Percentiles rank a stretch among this genome's conserved stretches.
These are phyloP conservation scores for Aspergillus awamori DNA, from an alignment of 2,329 filamentous ascomycete species.

Conservation along the genomic window DNA sequence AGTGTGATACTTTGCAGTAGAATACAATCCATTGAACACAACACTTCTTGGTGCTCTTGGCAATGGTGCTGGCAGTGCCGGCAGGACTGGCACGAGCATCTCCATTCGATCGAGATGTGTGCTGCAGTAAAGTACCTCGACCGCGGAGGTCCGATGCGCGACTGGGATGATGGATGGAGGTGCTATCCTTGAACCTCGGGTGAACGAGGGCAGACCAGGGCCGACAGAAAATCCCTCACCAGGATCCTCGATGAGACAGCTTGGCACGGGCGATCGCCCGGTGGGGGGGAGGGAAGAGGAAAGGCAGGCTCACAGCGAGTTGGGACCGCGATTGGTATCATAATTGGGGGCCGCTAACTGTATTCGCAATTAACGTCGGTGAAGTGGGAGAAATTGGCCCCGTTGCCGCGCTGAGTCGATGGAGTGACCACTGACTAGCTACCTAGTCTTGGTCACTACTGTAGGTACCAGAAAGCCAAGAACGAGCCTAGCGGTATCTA, in stretches of 20 bases:
- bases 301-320: neutral
- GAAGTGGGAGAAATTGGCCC: conserved; percentile 4
- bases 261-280: conserved; percentile 37
- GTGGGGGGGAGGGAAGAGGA: conserved; percentile 21
- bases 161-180: neutral
- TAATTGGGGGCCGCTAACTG: conserved; percentile 9
- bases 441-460: conserved; percentile 29
- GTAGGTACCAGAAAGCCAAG: conserved; percentile 37
- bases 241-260: conserved; percentile 35
- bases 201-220: neutral
- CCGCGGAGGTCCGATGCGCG: neutral
- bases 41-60: too few relatives aligned
- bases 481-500: conserved; percentile 15
- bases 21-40: too few relatives aligned
- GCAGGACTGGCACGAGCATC: neutral
- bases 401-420: conserved; percentile 13
- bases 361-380: conserved; percentile 15
- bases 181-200: neutral
- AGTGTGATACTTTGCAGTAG: too few relatives aligned
- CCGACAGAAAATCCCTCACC: conserved; percentile 38
- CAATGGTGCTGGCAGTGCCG: neutral
- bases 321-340: neutral
- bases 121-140: neutral
- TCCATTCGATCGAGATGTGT: neutral
- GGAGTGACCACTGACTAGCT: conserved; percentile 14